These are phyloP conservation scores for Rhodomyrtus psidioides DNA, from an alignment of 441 rosid species.

Conservation along the genomic window DNA sequence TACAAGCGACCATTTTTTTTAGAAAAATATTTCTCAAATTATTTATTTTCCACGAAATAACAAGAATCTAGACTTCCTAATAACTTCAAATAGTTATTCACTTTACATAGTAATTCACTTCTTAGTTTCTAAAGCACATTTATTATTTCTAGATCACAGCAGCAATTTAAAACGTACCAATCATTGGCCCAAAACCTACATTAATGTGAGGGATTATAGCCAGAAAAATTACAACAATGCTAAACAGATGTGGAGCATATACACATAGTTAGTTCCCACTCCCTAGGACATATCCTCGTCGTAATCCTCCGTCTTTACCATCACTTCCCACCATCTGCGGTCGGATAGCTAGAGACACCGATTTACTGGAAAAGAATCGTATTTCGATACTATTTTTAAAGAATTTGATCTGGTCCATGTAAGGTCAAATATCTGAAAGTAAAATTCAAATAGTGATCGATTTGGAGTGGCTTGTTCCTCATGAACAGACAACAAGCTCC, in stretches of 20 bases:
- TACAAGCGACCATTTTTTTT: background rate
- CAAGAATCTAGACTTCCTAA: accelerated
- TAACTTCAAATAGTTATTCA: background rate
- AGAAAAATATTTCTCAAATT: background rate
- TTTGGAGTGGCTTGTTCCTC: background rate
- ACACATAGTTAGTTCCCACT: background rate
- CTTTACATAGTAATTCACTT: background rate
- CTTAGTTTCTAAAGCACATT: background rate
- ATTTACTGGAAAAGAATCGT: background rate
- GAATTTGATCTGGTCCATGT: background rate
- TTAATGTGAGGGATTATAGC: background rate
- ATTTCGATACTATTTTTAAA: background rate
- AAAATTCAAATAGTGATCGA: background rate
- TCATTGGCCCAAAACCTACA: background rate
- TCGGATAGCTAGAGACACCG: accelerated
- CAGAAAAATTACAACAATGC: background rate
- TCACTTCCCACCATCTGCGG: background rate
- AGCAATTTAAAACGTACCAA: background rate
- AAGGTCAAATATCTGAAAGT: background rate
- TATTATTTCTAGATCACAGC: background rate
- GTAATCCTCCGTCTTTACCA: accelerated
- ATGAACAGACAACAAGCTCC: too few species aligned
- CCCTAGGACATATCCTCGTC: background rate
- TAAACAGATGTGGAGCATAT: background rate
- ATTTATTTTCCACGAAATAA: background rate